These are phyloP conservation scores for Nicotiana tabacum DNA, from an alignment of 257 asterid species.

Conservation along the genomic window DNA sequence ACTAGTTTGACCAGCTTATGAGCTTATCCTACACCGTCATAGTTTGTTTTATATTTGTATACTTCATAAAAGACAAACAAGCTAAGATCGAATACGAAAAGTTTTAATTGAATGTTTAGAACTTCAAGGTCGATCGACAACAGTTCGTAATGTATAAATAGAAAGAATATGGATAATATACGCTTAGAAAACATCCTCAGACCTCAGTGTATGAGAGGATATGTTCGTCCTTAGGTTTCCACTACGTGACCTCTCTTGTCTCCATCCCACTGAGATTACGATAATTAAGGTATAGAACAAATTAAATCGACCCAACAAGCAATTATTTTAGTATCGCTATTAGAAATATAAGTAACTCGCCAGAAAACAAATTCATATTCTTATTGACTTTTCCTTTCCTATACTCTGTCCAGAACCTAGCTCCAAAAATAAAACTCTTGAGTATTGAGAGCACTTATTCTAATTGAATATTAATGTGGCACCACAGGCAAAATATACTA, in stretches of 20 bases:
- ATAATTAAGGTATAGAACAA: too few species aligned
- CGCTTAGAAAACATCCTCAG: not conserved
- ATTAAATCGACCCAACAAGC: too few species aligned
- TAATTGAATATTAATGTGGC: not conserved
- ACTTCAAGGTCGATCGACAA: not conserved
- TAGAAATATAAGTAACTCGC: not conserved
- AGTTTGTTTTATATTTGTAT: too few species aligned
- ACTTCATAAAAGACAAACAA: not conserved
- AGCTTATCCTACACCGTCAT: too few species aligned
- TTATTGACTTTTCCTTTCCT: not conserved
- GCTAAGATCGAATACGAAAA: not conserved
- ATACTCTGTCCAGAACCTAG: not conserved
- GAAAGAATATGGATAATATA: not conserved
- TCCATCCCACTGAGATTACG: not conserved
- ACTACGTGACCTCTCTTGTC: not conserved
- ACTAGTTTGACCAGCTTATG: too few species aligned
- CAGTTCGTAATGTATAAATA: not conserved
- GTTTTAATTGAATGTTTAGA: not conserved
- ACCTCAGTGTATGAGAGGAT: not conserved
- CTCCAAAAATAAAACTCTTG: not conserved
- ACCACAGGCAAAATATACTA: not conserved
- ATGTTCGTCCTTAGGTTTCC: not conserved
- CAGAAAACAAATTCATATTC: not conserved
- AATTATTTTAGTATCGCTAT: too few species aligned
- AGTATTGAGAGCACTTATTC: not conserved